Conservation (phyloP, 2,329 filamentous ascomycete genomes). For the Colletotrichum caudatum region DNA sequence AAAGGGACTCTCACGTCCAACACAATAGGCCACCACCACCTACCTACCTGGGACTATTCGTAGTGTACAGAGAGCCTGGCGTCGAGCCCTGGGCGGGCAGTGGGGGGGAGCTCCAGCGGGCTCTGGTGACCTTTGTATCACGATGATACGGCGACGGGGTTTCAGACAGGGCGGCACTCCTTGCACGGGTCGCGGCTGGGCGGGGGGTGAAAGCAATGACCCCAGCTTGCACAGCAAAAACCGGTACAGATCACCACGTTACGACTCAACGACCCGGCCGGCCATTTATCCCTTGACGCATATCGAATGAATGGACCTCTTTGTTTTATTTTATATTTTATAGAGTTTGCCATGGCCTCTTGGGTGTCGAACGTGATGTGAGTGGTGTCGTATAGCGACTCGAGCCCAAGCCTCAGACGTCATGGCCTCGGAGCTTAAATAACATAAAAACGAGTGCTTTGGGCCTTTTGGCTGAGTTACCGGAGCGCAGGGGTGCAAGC, state of each 20-base stretch:
- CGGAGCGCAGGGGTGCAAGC: background rate
- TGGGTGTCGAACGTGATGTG: background rate
- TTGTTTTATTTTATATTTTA: background rate
- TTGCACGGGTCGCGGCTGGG: slow-evolving; percentile 6
- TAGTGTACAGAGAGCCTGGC: background rate
- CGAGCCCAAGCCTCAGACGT: slow-evolving; percentile 26
- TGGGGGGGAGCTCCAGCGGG: background rate
- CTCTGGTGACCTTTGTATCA: slow-evolving; percentile 22
- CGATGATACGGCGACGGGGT: slow-evolving; percentile 37
- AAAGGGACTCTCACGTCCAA: background rate
- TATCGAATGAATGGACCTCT: background rate
- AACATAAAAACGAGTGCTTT: background rate
- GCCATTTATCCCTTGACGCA: background rate
- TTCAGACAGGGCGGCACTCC: slow-evolving; percentile 33
- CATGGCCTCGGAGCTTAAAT: slow-evolving; percentile 2
- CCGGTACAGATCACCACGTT: background rate
- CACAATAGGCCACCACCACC: background rate
- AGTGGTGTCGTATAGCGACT: background rate
- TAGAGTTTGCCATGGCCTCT: background rate
- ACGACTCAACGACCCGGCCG: background rate
- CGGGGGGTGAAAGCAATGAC: slow-evolving; percentile 1
- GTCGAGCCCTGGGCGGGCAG: background rate
- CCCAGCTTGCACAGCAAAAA: background rate
- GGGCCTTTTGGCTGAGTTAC: background rate
- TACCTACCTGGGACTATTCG: background rate